These are phyloP conservation scores for Cryptococcus sp. DNA, from an alignment of 1,284 basidiomycete species.

Conservation along the genomic window DNA sequence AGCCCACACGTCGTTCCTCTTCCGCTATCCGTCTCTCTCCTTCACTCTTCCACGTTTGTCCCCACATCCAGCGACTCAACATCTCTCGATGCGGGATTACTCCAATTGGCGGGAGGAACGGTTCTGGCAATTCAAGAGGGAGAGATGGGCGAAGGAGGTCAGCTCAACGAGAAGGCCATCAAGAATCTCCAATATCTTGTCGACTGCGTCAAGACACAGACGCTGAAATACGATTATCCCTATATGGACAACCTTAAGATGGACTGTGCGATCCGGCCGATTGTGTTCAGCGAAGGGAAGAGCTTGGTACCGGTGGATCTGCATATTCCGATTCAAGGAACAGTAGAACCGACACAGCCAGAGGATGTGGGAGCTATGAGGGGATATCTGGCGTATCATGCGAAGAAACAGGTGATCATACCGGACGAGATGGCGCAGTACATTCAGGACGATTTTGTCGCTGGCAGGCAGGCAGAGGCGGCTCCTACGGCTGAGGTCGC, in stretches of 20 bases:
- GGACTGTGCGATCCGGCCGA: conserved; percentile 31
- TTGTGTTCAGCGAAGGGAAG: conserved; percentile 41
- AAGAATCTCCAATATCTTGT: conserved; percentile 38
- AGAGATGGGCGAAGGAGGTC: conserved; percentile 40
- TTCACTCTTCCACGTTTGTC: conserved; percentile 32
- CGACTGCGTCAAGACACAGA: conserved; percentile 33
- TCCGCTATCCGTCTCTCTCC: conserved; percentile 30
- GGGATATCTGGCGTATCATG: conserved; percentile 16
- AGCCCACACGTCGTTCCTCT: conserved; percentile 26
- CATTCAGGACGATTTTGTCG: conserved; percentile 42
- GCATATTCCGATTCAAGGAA: conserved; percentile 3
- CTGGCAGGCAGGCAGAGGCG: conserved; percentile 17
- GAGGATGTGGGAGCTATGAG: conserved; percentile 22
- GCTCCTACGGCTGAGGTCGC: conserved; percentile 20
- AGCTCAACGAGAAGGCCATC: conserved; percentile 36
- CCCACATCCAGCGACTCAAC: conserved; percentile 30
- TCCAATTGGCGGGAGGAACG: conserved; percentile 38
- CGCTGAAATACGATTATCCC: conserved; percentile 42
- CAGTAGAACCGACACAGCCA: no score
- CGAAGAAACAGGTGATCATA: conserved; percentile 23
- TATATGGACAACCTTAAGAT: conserved; percentile 44
- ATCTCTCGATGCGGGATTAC: conserved; percentile 34
- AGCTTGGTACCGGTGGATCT: conserved; percentile 37
- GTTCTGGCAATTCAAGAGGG: conserved; percentile 36
- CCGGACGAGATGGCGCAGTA: conserved; percentile 31